Percentiles rank a stretch among this genome's conserved stretches.
phyloP scores from a whole-genome alignment of 495 filamentous ascomycete genomes.

The Aspergillus conjunctus region DNA sequence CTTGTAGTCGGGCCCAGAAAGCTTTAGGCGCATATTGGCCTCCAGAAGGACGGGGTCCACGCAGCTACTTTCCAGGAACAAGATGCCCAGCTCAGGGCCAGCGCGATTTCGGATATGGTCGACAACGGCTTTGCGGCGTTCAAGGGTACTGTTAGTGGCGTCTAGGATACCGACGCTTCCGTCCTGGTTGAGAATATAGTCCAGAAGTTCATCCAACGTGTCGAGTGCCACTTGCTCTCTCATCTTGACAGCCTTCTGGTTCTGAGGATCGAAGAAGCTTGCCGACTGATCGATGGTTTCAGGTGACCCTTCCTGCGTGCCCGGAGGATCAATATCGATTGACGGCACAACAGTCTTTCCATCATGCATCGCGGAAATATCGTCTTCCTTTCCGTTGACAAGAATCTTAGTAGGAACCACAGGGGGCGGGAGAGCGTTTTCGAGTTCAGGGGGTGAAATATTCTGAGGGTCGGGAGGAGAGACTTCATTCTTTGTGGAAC shows the following conservation, averaged over 20 bases:
- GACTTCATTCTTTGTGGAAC: conserved; percentile 23
- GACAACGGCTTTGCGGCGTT: conserved; percentile 80
- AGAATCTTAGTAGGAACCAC: conserved; percentile 50
- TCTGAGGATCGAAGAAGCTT: conserved; percentile 91
- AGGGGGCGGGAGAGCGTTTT: conserved; percentile 38
- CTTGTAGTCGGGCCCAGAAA: conserved; percentile 96
- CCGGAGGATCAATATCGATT: conserved; percentile 27
- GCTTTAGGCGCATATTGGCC: conserved; percentile 95
- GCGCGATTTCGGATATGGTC: conserved; percentile 79
- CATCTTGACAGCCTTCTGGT: conserved; percentile 76
- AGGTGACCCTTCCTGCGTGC: conserved; percentile 38
- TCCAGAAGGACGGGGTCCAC: conserved; percentile 80
- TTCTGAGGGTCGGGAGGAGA: conserved; percentile 32
- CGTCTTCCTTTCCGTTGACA: conserved; percentile 49
- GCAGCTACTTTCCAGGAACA: conserved; percentile 94
- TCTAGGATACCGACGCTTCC: conserved; percentile 98
- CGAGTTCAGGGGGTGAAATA: conserved; percentile 26
- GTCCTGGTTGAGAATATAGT: conserved; percentile 78
- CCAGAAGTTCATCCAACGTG: conserved; percentile 86
- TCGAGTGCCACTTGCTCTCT: conserved; percentile 90
- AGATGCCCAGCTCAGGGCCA: conserved; percentile 80
- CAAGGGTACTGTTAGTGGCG: conserved; percentile 92
- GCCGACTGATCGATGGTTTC: conserved; percentile 83
- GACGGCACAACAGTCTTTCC: conserved; percentile 37
- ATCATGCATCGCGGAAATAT: conserved; percentile 29